phyloP scores from a whole-genome alignment of 2,329 filamentous ascomycete genomes.

The Kalmusia sp. region DNA sequence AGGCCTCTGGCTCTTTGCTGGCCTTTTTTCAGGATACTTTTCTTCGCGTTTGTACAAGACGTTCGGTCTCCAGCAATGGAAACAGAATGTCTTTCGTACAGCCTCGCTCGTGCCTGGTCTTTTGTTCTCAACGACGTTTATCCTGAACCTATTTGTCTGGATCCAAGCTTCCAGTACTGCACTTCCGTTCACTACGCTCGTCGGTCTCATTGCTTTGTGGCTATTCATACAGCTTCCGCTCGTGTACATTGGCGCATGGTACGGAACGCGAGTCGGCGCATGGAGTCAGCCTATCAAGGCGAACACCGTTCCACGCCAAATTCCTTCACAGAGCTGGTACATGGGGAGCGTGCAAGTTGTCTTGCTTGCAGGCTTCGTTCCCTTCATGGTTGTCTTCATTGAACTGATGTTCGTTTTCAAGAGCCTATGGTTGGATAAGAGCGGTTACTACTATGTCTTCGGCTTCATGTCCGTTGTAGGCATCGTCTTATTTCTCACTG shows the following conservation, averaged over 20 bases:
- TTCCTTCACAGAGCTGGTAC: slow-evolving; percentile 81
- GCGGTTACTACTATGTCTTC: slow-evolving; percentile 90
- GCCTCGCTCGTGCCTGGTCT: slow-evolving; percentile 81
- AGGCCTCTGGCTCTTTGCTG: slow-evolving; percentile 83
- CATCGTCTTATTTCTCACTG: slow-evolving; percentile 74
- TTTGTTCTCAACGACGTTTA: slow-evolving; percentile 75
- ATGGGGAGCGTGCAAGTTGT: slow-evolving; percentile 67
- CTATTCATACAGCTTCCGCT: slow-evolving; percentile 85
- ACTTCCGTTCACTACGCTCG: slow-evolving; percentile 79
- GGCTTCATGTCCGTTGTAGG: slow-evolving; percentile 81
- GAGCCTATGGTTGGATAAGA: slow-evolving; percentile 89
- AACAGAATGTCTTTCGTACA: slow-evolving; percentile 76
- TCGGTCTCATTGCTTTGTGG: slow-evolving; percentile 78
- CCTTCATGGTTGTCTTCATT: slow-evolving; percentile 88
- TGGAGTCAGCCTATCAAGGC: slow-evolving; percentile 88
- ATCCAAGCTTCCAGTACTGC: slow-evolving; percentile 87
- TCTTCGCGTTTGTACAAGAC: slow-evolving; percentile 84
- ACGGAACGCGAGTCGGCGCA: slow-evolving; percentile 68
- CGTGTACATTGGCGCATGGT: slow-evolving; percentile 81
- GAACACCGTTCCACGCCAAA: slow-evolving; percentile 71
- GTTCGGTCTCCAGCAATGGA: slow-evolving; percentile 77
- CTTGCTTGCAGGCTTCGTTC: slow-evolving; percentile 77
- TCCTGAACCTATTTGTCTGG: slow-evolving; percentile 90
- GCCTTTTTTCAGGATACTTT: slow-evolving; percentile 86
- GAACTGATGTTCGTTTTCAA: slow-evolving; percentile 88